Evolutionary conservation across 1,139 yeast genomes (phyloP), one percentile per base, ranked within the genome.

Genomic region (Arxiozyma bovina): DNA sequence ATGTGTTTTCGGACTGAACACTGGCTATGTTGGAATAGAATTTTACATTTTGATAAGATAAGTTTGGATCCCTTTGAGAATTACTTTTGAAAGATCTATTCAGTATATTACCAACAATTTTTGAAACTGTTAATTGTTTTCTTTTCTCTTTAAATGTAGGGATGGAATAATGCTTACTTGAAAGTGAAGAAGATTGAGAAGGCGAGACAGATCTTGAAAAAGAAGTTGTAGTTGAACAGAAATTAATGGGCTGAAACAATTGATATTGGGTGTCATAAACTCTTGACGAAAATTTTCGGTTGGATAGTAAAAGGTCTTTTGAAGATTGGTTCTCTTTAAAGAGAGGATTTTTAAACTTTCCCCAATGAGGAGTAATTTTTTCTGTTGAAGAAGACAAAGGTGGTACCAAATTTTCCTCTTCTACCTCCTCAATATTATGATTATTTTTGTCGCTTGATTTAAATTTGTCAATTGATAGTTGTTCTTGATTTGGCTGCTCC

Each of bases 141-240:
- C 54, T 52, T 25, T 57, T 53, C 34, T 57, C 58, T 46, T 65
- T 56, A 50, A 64, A 64, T 9, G 69, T 65, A 12, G 69, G 69
- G 34, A 64, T 58, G 9, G 62, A 58, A 38, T 58, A 60, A 12
- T 56, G 44, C 40, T 58, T 58, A 45, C 60, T 58, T 22, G 56
- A 53, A 17, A 25, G 22, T 3, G 47, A 30, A 15, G 55, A 47
- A 11, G 53, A 50, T 20, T 51, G 11, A 15, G 40, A 34, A 12
- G 40, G 12, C 40, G n/a, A 34, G 11, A 15, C n/a, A 15, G 40
- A 34, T 6, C 40, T 34, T 15, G 40, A 34, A 34, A 34, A 34
- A 34, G 40, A 34, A 15, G 6, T 34, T 34, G 40, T 15, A 15
- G n/a, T 34, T 12, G n/a, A 34, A 15, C 17, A 15, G n/a, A 34